A percentile compares a stretch with the other conserved stretches of the same genome.
Conservation (phyloP, 2,329 filamentous ascomycete species). For the Scedosporium aurantiacum region DNA sequence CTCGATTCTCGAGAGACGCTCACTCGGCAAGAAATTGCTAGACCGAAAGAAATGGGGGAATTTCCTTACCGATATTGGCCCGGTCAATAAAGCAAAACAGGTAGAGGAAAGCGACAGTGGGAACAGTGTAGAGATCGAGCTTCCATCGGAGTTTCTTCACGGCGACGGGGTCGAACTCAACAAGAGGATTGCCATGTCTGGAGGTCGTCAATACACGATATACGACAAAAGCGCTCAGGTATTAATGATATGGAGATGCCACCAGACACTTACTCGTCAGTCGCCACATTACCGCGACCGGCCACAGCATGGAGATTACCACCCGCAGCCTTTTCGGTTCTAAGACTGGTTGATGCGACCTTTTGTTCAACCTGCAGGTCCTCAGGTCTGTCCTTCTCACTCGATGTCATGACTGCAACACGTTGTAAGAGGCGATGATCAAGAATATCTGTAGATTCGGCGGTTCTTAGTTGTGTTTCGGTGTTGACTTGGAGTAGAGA, state of each 20-base stretch:
- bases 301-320: slow-evolving; percentile 19
- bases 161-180: slow-evolving; percentile 44
- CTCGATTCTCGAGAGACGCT: too few relatives aligned
- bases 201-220: not conserved
- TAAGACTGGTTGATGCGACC: not conserved
- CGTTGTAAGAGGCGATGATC: too few relatives aligned
- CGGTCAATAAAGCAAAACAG: slow-evolving; percentile 58
- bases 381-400: not conserved
- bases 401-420: not conserved
- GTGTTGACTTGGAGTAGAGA: too few relatives aligned
- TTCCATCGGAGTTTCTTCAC: slow-evolving; percentile 43
- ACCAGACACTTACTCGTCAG: slow-evolving; percentile 26
- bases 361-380: not conserved
- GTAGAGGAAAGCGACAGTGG: slow-evolving; percentile 47
- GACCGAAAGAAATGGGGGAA: not conserved
- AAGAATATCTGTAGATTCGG: too few relatives aligned
- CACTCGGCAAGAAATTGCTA: too few relatives aligned
- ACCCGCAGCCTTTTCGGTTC: not conserved
- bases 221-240: not conserved
- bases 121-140: slow-evolving; percentile 48
- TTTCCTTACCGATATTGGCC: slow-evolving; percentile 47
- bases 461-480: too few relatives aligned
- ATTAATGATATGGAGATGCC: too few relatives aligned
- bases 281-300: slow-evolving; percentile 32
- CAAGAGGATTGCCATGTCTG: slow-evolving; percentile 36